Percentiles rank a stretch among this genome's conserved stretches.
phyloP scores from a whole-genome alignment of 139 green algal genomes.

The Tetraselmis chui region DNA sequence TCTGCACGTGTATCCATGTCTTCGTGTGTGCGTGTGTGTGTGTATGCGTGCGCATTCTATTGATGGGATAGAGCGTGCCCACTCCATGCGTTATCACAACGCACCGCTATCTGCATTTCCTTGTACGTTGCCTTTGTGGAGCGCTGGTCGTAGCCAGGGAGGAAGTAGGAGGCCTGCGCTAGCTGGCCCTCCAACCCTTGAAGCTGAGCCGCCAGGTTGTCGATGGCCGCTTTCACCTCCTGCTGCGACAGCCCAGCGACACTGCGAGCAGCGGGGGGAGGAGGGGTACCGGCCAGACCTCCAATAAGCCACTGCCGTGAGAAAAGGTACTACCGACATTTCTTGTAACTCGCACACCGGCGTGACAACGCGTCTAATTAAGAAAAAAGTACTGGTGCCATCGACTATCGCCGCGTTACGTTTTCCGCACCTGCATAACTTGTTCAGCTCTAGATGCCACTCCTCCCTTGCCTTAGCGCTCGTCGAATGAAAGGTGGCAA shows the following conservation, averaged over 20 bases:
- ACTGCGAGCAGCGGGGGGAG: too few relatives aligned
- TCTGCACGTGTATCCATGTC: too few relatives aligned
- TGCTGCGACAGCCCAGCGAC: not conserved
- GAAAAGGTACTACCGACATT: not conserved
- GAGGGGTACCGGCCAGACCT: too few relatives aligned
- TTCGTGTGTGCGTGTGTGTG: too few relatives aligned
- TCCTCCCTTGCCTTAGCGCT: not conserved
- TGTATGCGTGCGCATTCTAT: too few relatives aligned
- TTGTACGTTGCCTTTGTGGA: not conserved
- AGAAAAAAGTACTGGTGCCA: too few relatives aligned
- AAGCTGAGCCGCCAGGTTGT: constrained; percentile 4
- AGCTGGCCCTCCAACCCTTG: constrained; percentile 28
- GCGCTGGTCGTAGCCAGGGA: constrained; percentile 51
- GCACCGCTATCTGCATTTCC: not conserved
- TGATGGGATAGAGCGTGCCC: not conserved
- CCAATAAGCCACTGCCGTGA: not conserved
- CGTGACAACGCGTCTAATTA: too few relatives aligned
- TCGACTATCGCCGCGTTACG: too few relatives aligned
- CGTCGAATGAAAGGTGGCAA: not conserved
- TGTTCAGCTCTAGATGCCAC: not conserved
- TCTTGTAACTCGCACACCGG: not conserved
- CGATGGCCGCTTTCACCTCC: constrained; percentile 3
- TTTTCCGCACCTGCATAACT: not conserved
- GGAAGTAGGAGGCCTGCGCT: constrained; percentile 63
- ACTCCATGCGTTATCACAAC: not conserved